These are phyloP conservation scores for Pseudoneurospora amorphoporcata DNA, from an alignment of 495 filamentous ascomycete genomes.

Conservation along the genomic window DNA sequence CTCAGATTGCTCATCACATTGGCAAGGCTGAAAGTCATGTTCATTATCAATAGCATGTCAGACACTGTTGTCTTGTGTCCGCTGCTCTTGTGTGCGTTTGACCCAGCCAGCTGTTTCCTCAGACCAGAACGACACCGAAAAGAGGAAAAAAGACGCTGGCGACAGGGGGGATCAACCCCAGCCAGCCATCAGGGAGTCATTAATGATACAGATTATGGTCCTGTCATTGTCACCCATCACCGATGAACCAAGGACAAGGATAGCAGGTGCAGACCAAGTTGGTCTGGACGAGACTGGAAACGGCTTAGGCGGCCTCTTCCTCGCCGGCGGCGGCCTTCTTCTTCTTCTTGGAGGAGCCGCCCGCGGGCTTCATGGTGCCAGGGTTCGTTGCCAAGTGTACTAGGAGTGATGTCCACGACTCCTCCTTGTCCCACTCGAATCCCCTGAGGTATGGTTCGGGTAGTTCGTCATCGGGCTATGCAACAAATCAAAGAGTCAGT, in stretches of 20 bases:
- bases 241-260: not conserved
- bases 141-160: not conserved
- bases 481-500: not conserved
- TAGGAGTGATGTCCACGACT: conserved; percentile 59
- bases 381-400: conserved; percentile 72
- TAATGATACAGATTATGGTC: not conserved
- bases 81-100: not conserved
- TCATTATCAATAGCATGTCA: not conserved
- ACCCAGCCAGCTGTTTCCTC: not conserved
- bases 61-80: not conserved
- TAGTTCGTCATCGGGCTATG: conserved; percentile 79
- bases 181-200: not conserved
- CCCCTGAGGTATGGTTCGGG: conserved; percentile 73
- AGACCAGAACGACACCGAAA: not conserved
- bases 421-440: conserved; percentile 91
- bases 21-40: not conserved
- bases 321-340: conserved; percentile 46
- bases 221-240: not conserved
- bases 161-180: not conserved
- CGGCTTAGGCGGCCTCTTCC: not conserved
- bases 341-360: conserved; percentile 52
- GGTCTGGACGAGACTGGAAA: not conserved
- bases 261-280: not conserved
- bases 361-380: conserved; percentile 28
- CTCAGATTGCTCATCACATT: not conserved